A percentile compares a stretch with the other conserved stretches of the same genome.
Conservation (phyloP, 805 yeast species). For the Debaryomyces maramus region DNA sequence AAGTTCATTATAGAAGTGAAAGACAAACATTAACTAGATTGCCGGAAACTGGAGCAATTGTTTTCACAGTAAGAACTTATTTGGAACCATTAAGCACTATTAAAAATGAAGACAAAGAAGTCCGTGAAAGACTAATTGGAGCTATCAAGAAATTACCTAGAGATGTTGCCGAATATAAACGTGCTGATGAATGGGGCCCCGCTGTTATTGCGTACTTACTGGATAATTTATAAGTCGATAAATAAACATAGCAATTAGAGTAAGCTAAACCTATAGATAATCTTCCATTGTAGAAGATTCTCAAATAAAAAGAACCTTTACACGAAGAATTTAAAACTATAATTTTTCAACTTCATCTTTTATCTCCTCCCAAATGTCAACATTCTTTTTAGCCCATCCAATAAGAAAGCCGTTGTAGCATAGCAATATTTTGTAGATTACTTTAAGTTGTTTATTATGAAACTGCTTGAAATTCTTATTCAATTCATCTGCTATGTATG, state of each 20-base stretch:
- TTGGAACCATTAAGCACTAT: conserved; percentile 36
- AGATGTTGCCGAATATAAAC: conserved; percentile 60
- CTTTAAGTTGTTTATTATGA: conserved; percentile 49
- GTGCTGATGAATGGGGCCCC: conserved; percentile 66
- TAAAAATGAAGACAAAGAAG: conserved; percentile 32
- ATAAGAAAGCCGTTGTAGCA: conserved; percentile 57
- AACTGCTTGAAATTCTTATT: conserved; percentile 51
- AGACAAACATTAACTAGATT: conserved; percentile 41
- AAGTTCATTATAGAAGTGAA: conserved; percentile 45
- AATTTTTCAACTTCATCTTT: conserved; percentile 36
- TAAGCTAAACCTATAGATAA: background rate
- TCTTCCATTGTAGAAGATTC: background rate
- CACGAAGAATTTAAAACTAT: conserved; percentile 8
- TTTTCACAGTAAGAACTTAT: conserved; percentile 44
- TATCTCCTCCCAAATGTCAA: conserved; percentile 70
- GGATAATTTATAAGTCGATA: background rate
- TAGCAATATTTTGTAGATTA: conserved; percentile 50
- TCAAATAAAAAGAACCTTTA: too few relatives aligned
- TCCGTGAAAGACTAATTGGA: conserved; percentile 48
- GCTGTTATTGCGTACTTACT: conserved; percentile 46
- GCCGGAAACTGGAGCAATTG: conserved; percentile 38
- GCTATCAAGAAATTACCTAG: conserved; percentile 67
- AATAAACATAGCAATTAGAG: background rate
- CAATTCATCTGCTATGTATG: conserved; percentile 42
- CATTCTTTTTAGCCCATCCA: conserved; percentile 67